A percentile compares a stretch with the other conserved stretches of the same genome.
Evolutionary conservation across 768 basidiomycete genomes (phyloP).

Genomic region (Auriscalpium vulgare): DNA sequence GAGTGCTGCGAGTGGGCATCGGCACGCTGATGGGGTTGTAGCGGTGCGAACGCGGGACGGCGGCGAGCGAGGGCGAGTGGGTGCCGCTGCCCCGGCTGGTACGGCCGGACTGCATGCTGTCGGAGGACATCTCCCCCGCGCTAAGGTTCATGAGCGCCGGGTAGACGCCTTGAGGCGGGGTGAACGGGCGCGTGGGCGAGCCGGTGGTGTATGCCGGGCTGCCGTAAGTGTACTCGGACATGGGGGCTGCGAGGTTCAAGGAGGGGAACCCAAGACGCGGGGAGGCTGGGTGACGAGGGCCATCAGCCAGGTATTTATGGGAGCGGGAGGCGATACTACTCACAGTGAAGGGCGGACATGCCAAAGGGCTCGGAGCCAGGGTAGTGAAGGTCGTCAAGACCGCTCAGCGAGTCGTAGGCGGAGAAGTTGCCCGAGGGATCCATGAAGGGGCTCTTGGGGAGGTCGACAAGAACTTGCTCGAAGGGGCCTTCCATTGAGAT

Average conservation of each 20-base stretch:
- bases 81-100: slow-evolving; percentile 64
- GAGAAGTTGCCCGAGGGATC: slow-evolving; percentile 31
- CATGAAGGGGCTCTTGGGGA: slow-evolving; percentile 44
- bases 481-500: slow-evolving; percentile 40
- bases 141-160: slow-evolving; percentile 67
- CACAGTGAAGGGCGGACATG: slow-evolving; percentile 53
- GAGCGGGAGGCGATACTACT: slow-evolving; percentile 24
- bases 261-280: slow-evolving; percentile 59
- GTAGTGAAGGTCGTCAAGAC: slow-evolving; percentile 60
- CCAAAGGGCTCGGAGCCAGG: slow-evolving; percentile 52
- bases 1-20: slow-evolving; percentile 46
- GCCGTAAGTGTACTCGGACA: slow-evolving; percentile 57
- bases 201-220: slow-evolving; percentile 45
- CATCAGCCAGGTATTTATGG: background rate
- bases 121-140: slow-evolving; percentile 67
- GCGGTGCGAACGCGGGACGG: slow-evolving; percentile 68
- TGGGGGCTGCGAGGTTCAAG: slow-evolving; percentile 46
- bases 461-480: slow-evolving; percentile 36
- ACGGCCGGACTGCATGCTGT: slow-evolving; percentile 54
- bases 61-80: slow-evolving; percentile 44
- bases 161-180: slow-evolving; percentile 62
- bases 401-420: slow-evolving; percentile 37
- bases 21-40: slow-evolving; percentile 58
- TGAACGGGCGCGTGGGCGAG: slow-evolving; percentile 54
- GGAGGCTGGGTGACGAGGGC: slow-evolving; percentile 24